A percentile compares a stretch with the other conserved stretches of the same genome.
phyloP scores from a whole-genome alignment of 257 asterid genomes.

The Nicotiana tomentosiformis region DNA sequence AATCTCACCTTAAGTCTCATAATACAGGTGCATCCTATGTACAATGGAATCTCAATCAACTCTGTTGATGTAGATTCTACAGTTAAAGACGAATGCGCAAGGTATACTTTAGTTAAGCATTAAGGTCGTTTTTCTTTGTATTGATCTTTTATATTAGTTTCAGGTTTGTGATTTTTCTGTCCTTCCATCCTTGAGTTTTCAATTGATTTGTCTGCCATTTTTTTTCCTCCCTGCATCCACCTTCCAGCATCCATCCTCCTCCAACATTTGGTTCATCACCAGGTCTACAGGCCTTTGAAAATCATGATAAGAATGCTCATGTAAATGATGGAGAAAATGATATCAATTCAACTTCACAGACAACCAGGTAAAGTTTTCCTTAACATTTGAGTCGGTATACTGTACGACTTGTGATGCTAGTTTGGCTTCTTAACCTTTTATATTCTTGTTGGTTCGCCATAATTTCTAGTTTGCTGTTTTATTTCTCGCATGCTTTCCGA shows the following conservation, averaged over 20 bases:
- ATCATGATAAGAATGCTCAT: constrained; percentile 19
- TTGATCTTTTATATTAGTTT: background rate
- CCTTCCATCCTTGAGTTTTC: background rate
- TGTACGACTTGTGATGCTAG: background rate
- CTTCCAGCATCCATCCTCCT: constrained; percentile 20
- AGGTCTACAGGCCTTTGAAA: constrained; percentile 35
- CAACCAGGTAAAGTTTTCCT: constrained; percentile 16
- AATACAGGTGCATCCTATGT: constrained; percentile 7
- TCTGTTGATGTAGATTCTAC: constrained; percentile 17
- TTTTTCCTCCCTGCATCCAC: no score
- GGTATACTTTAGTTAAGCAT: constrained; percentile 20
- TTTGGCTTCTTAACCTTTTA: background rate
- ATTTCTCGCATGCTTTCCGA: background rate
- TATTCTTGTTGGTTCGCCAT: background rate
- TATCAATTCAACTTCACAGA: constrained; percentile 26
- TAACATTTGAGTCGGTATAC: background rate
- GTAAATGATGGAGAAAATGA: constrained; percentile 20
- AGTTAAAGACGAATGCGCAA: constrained; percentile 27
- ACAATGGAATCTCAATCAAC: constrained; percentile 26
- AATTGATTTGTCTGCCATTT: background rate
- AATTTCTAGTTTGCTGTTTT: background rate
- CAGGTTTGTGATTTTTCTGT: background rate
- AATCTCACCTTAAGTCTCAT: background rate
- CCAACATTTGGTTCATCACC: constrained; percentile 55
- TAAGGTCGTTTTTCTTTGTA: background rate